These are phyloP conservation scores for Chaetomium olivaceum DNA, from an alignment of 2,329 filamentous ascomycete genomes.

Conservation along the genomic window DNA sequence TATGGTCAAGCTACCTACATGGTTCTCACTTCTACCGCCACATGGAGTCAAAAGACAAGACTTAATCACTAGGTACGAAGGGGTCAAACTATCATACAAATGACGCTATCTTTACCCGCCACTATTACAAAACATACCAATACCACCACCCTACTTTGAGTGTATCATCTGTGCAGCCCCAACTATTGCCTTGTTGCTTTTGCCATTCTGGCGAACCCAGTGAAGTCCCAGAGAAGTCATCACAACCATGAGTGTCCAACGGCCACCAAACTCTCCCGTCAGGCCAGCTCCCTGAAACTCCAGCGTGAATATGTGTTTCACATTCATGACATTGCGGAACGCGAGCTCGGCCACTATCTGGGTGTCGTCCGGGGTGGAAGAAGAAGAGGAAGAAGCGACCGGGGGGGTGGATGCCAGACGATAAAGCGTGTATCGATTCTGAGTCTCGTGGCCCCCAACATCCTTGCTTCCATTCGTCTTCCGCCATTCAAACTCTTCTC, in stretches of 20 bases:
- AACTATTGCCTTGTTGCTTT: conserved; percentile 10
- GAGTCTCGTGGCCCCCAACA: background rate
- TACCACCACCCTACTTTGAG: background rate
- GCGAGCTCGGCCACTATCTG: conserved; percentile 13
- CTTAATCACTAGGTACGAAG: no score
- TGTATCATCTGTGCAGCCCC: conserved; percentile 14
- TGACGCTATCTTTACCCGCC: no score
- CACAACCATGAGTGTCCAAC: conserved; percentile 22
- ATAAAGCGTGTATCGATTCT: background rate
- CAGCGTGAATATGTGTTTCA: conserved; percentile 12
- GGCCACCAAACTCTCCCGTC: conserved; percentile 21
- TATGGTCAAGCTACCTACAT: no score
- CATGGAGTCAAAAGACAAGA: no score
- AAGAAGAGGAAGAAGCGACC: background rate
- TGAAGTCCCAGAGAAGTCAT: conserved; percentile 14
- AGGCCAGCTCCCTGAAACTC: conserved; percentile 18
- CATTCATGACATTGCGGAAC: conserved; percentile 4
- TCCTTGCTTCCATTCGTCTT: background rate
- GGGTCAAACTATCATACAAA: no score
- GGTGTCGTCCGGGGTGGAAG: background rate
- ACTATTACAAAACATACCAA: no score
- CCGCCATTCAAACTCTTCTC: conserved; percentile 21
- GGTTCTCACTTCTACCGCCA: no score
- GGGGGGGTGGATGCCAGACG: background rate
- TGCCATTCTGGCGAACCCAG: conserved; percentile 15